Conservation (phyloP, 1,139 yeast species). For the Suhomyces yuchorum region DNA sequence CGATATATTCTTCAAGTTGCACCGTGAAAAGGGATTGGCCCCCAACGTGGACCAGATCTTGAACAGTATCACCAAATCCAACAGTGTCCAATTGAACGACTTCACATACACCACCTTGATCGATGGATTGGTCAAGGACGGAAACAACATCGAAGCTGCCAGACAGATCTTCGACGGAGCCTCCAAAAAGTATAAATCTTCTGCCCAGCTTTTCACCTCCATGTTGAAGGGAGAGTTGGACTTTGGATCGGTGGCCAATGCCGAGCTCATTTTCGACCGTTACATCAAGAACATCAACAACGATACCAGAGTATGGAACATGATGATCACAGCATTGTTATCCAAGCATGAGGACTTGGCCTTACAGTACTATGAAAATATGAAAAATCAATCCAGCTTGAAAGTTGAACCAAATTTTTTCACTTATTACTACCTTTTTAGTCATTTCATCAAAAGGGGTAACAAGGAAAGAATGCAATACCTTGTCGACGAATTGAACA, state of each 20-base stretch:
- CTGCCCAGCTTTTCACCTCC: conserved; percentile 53
- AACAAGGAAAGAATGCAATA: conserved; percentile 37
- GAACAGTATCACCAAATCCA: conserved; percentile 41
- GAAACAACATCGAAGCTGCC: conserved; percentile 54
- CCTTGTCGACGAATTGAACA: conserved; percentile 39
- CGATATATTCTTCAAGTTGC: conserved; percentile 55
- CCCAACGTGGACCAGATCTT: conserved; percentile 46
- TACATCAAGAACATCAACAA: conserved; percentile 34
- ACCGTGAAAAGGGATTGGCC: conserved; percentile 45
- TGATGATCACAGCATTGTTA: conserved; percentile 55
- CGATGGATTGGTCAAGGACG: conserved; percentile 55
- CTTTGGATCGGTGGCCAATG: conserved; percentile 50
- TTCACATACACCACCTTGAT: conserved; percentile 57
- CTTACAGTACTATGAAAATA: conserved; percentile 37
- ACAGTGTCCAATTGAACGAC: conserved; percentile 47
- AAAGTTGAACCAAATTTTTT: conserved; percentile 51
- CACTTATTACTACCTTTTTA: conserved; percentile 58
- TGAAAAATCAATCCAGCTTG: conserved; percentile 26
- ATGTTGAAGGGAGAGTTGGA: conserved; percentile 61
- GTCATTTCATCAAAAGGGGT: conserved; percentile 39
- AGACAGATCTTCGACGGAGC: conserved; percentile 47
- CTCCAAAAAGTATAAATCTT: conserved; percentile 35
- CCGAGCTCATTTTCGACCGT: conserved; percentile 50
- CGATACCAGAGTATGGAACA: conserved; percentile 57
- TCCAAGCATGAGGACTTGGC: conserved; percentile 42